Evolutionary conservation across 2,329 filamentous ascomycete genomes (phyloP).

Genomic region (Ophiostoma tasmaniense): DNA sequence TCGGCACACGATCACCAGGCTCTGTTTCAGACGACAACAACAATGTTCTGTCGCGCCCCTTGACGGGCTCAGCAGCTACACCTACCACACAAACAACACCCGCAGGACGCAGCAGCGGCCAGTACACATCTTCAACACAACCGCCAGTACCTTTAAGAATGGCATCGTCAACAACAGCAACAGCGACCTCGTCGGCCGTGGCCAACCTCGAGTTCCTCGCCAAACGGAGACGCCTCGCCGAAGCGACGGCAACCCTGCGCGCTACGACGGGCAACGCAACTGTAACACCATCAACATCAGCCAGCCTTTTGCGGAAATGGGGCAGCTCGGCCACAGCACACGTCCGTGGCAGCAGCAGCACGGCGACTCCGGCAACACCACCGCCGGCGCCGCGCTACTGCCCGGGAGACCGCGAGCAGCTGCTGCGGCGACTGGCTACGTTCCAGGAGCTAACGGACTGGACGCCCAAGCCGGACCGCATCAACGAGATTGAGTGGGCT

Average conservation of each 20-base stretch:
- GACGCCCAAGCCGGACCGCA: slow-evolving; percentile 80
- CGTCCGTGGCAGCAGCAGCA: neutral
- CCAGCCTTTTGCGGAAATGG: neutral
- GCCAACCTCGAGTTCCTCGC: slow-evolving; percentile 36
- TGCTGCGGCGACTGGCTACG: slow-evolving; percentile 71
- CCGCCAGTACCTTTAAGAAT: neutral
- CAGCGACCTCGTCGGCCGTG: slow-evolving; percentile 9
- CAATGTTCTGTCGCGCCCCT: slow-evolving; percentile 10
- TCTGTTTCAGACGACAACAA: slow-evolving; percentile 31
- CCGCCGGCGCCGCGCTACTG: slow-evolving; percentile 60
- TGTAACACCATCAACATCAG: neutral
- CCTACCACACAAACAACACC: neutral
- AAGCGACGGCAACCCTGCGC: slow-evolving; percentile 22
- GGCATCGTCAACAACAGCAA: neutral
- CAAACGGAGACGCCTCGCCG: slow-evolving; percentile 47
- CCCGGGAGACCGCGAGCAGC: slow-evolving; percentile 74
- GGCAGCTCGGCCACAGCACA: neutral
- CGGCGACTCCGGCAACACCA: slow-evolving; percentile 9
- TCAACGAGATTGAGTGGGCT: slow-evolving; percentile 90
- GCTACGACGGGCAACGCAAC: slow-evolving; percentile 19
- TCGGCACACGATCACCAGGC: slow-evolving; percentile 44
- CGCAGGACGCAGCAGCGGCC: neutral
- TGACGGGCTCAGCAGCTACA: neutral
- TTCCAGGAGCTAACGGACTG: slow-evolving; percentile 88
- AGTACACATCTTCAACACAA: neutral